phyloP scores from a whole-genome alignment of 2,329 filamentous ascomycete species.

The Diaporthe eres region DNA sequence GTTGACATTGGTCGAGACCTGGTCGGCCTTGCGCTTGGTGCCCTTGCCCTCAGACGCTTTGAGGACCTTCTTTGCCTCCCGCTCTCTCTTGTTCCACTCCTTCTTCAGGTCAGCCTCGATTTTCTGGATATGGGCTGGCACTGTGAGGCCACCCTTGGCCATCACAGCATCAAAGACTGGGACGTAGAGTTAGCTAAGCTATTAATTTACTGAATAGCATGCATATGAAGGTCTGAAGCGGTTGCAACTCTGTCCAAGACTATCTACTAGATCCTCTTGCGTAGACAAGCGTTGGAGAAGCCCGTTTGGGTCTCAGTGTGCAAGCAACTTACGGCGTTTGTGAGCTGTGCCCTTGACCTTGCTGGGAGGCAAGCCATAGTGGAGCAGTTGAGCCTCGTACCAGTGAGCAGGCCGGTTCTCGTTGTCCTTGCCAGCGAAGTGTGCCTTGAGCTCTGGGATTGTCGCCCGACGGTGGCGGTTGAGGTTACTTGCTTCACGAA shows the following conservation, averaged over 20 bases:
- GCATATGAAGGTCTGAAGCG: not conserved
- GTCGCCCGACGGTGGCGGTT: slow-evolving; percentile 63
- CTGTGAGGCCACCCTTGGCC: slow-evolving; percentile 56
- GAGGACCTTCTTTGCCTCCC: slow-evolving; percentile 61
- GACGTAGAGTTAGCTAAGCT: not conserved
- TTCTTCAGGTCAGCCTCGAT: slow-evolving; percentile 70
- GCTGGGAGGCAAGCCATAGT: slow-evolving; percentile 71
- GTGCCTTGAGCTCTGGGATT: slow-evolving; percentile 58
- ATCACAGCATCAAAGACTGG: slow-evolving; percentile 68
- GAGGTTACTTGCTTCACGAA: slow-evolving; percentile 57
- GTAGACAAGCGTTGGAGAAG: no score
- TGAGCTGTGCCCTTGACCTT: slow-evolving; percentile 72
- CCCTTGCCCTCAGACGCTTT: slow-evolving; percentile 44
- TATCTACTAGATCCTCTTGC: not conserved
- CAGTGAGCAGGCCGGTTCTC: slow-evolving; percentile 70
- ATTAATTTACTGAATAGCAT: not conserved
- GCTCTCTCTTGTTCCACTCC: slow-evolving; percentile 66
- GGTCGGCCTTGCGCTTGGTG: slow-evolving; percentile 49
- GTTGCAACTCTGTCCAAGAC: not conserved
- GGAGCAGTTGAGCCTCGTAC: slow-evolving; percentile 74
- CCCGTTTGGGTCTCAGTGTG: no score
- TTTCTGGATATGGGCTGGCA: slow-evolving; percentile 63
- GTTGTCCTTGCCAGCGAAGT: slow-evolving; percentile 57
- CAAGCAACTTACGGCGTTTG: slow-evolving; percentile 55
- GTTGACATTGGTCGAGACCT: slow-evolving; percentile 46